Percentiles rank a stretch among this genome's conserved stretches.
Evolutionary conservation across 169 alveolate species (phyloP).

Genomic region (Cryptosporidium sp.): DNA sequence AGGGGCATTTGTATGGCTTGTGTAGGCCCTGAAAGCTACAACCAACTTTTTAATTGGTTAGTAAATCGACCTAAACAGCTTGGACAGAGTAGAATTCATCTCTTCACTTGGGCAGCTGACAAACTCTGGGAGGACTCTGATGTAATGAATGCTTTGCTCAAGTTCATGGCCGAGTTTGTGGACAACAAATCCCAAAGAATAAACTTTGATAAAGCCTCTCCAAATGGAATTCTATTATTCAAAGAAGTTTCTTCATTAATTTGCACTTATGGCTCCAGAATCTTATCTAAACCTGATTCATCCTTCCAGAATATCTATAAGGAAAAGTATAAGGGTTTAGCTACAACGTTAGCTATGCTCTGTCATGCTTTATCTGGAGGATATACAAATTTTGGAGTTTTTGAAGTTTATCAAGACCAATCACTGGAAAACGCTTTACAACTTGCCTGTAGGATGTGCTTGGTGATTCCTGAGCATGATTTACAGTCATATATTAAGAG

Average conservation of each 20-base stretch:
- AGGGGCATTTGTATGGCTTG: slow-evolving; percentile 88
- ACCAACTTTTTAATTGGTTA: slow-evolving; percentile 89
- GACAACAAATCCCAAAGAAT: slow-evolving; percentile 91
- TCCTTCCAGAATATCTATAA: slow-evolving; percentile 86
- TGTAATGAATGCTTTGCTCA: slow-evolving; percentile 90
- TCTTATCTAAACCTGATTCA: slow-evolving; percentile 82
- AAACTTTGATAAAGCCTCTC: slow-evolving; percentile 91
- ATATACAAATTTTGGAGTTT: slow-evolving; percentile 92
- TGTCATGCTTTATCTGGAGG: slow-evolving; percentile 92
- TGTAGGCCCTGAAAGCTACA: slow-evolving; percentile 86
- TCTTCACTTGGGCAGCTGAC: slow-evolving; percentile 89
- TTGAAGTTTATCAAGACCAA: slow-evolving; percentile 92
- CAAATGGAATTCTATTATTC: slow-evolving; percentile 92
- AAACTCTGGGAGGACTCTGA: slow-evolving; percentile 91
- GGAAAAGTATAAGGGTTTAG: slow-evolving; percentile 92
- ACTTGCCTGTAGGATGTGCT: slow-evolving; percentile 90
- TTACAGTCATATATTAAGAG: slow-evolving; percentile 86
- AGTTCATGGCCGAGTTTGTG: slow-evolving; percentile 89
- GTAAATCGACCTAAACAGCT: slow-evolving; percentile 89
- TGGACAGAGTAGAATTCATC: slow-evolving; percentile 83
- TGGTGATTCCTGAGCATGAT: slow-evolving; percentile 89
- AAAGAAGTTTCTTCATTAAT: slow-evolving; percentile 89
- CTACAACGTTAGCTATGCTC: slow-evolving; percentile 88
- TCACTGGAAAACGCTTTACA: slow-evolving; percentile 89
- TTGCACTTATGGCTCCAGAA: slow-evolving; percentile 80